A percentile compares a stretch with the other conserved stretches of the same genome.
Conservation (phyloP, 352 stramenopile species). For the Pythium aristosporum region DNA sequence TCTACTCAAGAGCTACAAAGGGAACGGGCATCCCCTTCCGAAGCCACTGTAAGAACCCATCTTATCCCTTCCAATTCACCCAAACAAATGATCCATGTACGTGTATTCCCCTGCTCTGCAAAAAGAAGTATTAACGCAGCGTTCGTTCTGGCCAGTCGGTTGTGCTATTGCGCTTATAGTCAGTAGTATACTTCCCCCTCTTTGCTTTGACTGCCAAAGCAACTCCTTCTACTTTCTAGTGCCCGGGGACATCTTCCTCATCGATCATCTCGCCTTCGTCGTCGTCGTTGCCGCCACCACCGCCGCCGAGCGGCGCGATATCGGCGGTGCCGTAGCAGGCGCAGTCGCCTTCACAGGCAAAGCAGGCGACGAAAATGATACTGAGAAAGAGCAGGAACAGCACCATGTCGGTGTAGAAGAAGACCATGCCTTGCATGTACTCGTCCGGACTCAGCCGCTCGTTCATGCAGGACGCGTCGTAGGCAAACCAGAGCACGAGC, state of each 20-base stretch:
- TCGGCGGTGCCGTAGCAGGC: slow-evolving; percentile 71
- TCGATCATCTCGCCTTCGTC: slow-evolving; percentile 29
- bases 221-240: slow-evolving; percentile 6
- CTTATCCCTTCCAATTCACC: neutral
- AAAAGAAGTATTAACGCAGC: neutral
- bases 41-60: neutral
- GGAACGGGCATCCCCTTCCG: no score
- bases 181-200: neutral
- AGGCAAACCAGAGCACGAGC: slow-evolving; percentile 82
- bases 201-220: neutral
- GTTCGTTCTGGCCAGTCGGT: neutral
- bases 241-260: slow-evolving; percentile 24
- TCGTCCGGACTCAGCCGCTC: slow-evolving; percentile 71
- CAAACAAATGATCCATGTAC: neutral
- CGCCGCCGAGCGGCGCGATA: slow-evolving; percentile 49
- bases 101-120: neutral
- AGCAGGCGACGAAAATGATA: slow-evolving; percentile 77
- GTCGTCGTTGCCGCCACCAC: slow-evolving; percentile 24
- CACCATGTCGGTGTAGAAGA: slow-evolving; percentile 85
- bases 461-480: slow-evolving; percentile 79
- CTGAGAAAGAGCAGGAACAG: slow-evolving; percentile 76
- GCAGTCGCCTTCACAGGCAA: slow-evolving; percentile 75
- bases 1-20: neutral
- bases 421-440: slow-evolving; percentile 84
- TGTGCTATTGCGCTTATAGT: neutral